Evolutionary conservation across 2,329 filamentous ascomycete genomes (phyloP).

Genomic region (Colletotrichum costaricense): DNA sequence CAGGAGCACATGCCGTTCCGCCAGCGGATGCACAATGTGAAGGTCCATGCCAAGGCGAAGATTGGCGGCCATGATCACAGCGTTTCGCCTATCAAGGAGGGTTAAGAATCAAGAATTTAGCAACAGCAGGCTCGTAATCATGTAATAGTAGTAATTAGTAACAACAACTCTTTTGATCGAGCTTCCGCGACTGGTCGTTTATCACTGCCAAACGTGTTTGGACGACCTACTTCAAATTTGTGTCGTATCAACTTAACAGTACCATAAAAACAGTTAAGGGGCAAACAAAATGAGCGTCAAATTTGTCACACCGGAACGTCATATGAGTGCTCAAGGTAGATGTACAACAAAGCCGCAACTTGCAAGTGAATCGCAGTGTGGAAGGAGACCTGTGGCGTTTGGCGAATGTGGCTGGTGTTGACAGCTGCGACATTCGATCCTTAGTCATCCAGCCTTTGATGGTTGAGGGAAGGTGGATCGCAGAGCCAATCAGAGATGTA

Average conservation of each 20-base stretch:
- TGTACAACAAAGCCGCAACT: no score
- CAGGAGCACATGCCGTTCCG: slow-evolving; percentile 45
- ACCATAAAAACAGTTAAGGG: no score
- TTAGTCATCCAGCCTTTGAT: slow-evolving; percentile 18
- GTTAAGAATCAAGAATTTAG: neutral
- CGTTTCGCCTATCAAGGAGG: slow-evolving; percentile 44
- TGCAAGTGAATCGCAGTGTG: neutral
- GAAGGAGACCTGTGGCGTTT: neutral
- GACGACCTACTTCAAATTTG: no score
- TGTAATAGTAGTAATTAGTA: neutral
- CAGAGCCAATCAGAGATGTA: slow-evolving; percentile 30
- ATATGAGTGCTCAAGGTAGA: no score
- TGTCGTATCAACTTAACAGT: no score
- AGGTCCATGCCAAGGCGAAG: slow-evolving; percentile 40
- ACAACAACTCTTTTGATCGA: neutral
- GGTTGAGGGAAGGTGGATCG: neutral
- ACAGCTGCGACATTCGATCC: neutral
- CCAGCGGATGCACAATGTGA: slow-evolving; percentile 42
- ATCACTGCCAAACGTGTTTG: neutral
- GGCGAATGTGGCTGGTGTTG: neutral
- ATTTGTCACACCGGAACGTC: no score
- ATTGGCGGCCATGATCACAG: neutral
- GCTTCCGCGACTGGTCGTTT: neutral
- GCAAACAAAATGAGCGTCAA: neutral
- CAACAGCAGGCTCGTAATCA: neutral